A percentile compares a stretch with the other conserved stretches of the same genome.
Conservation (phyloP, 257 asterid species). For the Asclepias syriaca region DNA sequence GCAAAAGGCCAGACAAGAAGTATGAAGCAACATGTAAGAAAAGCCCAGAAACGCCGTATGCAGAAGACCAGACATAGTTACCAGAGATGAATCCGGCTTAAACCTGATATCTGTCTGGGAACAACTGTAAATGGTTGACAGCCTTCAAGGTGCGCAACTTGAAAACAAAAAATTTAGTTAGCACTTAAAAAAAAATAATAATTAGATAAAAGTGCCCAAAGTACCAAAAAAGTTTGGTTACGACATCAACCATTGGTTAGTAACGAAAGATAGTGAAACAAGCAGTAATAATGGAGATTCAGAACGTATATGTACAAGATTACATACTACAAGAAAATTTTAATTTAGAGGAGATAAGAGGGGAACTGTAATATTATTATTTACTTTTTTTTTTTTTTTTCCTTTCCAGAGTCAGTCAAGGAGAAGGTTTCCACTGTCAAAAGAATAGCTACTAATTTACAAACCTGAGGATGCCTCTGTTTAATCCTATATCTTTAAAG, state of each 20-base stretch:
- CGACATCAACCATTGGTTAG: too few relatives aligned
- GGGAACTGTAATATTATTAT: conserved; percentile 11
- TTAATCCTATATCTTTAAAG: conserved; percentile 27
- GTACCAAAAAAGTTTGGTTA: background rate
- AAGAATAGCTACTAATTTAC: conserved; percentile 41
- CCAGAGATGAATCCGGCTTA: background rate
- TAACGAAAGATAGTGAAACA: background rate
- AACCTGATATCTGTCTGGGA: background rate
- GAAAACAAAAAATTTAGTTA: background rate
- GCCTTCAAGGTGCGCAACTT: background rate
- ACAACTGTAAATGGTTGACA: background rate
- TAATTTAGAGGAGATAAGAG: background rate
- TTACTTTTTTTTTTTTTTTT: conserved; percentile 5
- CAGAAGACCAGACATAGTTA: background rate
- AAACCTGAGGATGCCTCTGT: conserved; percentile 18
- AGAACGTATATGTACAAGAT: conserved; percentile 9
- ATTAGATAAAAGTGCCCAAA: background rate
- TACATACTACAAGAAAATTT: background rate
- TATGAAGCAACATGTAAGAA: background rate
- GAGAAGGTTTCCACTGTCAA: conserved; percentile 6
- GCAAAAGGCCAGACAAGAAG: background rate
- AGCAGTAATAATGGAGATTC: background rate
- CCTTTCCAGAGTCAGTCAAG: conserved; percentile 11
- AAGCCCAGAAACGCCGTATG: too few relatives aligned
- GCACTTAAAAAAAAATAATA: too few relatives aligned